phyloP scores from a whole-genome alignment of 2,329 filamentous ascomycete species.

The Fusarium verticillioides region DNA sequence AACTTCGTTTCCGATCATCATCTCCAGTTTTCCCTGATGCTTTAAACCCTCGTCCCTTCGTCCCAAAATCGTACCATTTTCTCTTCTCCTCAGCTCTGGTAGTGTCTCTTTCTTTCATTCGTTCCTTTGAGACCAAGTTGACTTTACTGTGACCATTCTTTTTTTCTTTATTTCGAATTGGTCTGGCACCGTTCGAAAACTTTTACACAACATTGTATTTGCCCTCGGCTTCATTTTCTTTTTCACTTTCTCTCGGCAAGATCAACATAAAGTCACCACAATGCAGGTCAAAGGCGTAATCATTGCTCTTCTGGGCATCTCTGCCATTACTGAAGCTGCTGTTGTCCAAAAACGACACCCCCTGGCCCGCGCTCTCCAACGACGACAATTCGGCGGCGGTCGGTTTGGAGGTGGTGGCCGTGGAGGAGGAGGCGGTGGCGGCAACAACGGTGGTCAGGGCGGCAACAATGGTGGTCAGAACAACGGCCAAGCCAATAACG shows the following conservation, averaged over 20 bases:
- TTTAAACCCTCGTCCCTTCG: constrained; percentile 48
- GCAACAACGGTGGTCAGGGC: constrained; percentile 40
- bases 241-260: constrained; percentile 37
- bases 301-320: constrained; percentile 61
- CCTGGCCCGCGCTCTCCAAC: constrained; percentile 51
- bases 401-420: constrained; percentile 29
- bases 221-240: constrained; percentile 18
- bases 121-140: constrained; percentile 52
- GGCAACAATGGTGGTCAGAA: constrained; percentile 42
- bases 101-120: constrained; percentile 61
- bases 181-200: constrained; percentile 60
- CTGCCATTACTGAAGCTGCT: constrained; percentile 59
- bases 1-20: constrained; percentile 46
- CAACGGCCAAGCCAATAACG: constrained; percentile 31
- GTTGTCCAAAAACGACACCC: constrained; percentile 53
- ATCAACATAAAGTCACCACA: constrained; percentile 43
- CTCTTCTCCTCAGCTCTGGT: constrained; percentile 58
- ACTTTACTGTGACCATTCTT: constrained; percentile 56
- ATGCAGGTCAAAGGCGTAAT: constrained; percentile 66
- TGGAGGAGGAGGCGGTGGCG: constrained; percentile 38
- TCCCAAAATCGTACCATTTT: constrained; percentile 47
- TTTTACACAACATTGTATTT: constrained; percentile 30
- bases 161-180: constrained; percentile 56
- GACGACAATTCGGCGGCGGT: constrained; percentile 53
- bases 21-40: constrained; percentile 47